Evolutionary conservation across 2,329 filamentous ascomycete species (phyloP), one percentile per base, ranked within the genome.

Genomic region (Zarea fungicola): DNA sequence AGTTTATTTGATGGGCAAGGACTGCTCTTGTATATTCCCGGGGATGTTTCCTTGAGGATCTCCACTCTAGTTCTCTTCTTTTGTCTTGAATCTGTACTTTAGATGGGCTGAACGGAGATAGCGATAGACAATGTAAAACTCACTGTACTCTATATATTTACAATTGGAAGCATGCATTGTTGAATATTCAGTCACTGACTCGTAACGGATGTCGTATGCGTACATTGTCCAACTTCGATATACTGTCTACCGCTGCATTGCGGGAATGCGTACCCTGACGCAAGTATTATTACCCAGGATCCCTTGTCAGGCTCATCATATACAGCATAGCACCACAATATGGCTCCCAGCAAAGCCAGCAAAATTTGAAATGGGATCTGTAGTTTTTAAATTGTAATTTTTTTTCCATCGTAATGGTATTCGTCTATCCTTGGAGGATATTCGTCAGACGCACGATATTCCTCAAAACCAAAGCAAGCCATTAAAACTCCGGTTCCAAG

Each of bases 401-500:
- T n/a, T n/a, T n/a, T n/a, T 49, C 50, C 41, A 48, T 49, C 23
- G 63, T 58, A 66, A 63, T 69, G 61, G 63, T 66, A 69, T 68
- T 71, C 60, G 64, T 69, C 67, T 71, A 71, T 67, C 62, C 62
- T 63, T 62, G 60, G 60, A 65, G 65, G 61, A 69, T 63, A 60
- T 65, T 69, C 64, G 65, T 68, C 63, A 68, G 62, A 68, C 60
- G 64, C 61, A 65, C 65, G 58, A 65, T 66, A 62, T 63, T 68
- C 65, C 65, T 63, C 60, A 64, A 68, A 69, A 65, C 62, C 67
- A 67, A 54, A 70, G 66, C 66, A 69, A 67, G 64, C 66, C 67
- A 65, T 66, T 64, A 65, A 69, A 71, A 68, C 70, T 69, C 69
- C 54, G 60, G 61, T 70, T 69, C 66, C 67, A 66, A 70, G 67